Evolutionary conservation across 2,329 filamentous ascomycete genomes (phyloP), one percentile per base, ranked within the genome.

Genomic region (Phaeosphaeriaceae sp.): DNA sequence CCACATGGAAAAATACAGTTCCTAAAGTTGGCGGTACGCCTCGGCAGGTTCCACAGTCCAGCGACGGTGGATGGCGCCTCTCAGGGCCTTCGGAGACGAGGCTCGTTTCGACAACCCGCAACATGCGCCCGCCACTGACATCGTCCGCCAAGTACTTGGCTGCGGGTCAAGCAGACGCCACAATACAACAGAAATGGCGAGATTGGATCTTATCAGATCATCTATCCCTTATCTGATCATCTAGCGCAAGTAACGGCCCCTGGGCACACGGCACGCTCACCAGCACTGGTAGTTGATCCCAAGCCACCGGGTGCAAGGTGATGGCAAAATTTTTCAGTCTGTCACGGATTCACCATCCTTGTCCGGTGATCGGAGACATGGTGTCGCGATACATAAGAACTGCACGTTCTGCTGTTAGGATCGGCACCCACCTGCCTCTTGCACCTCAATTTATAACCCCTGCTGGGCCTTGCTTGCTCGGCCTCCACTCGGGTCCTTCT

Each of bases 201-300:
- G 60, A 67, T 61, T 64, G 57, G 55, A 67, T 67, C 65, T 71
- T 68, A 71, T 72, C 67, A 59, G 70, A 72, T 72, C 66, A 70
- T 71, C 55, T 63, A 64, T 56, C 58, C 52, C 65, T 71, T 69
- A 71, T 72, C 70, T 61, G 69, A 72, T 72, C 67, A 69, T 68
- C 53, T 63, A 62, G 61, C 58, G 66, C 58, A 53, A 49, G 51
- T 51, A 57, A 45, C 49, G 24, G 54, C 53, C 58, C 53, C 60
- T 65, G 49, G 62, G 62, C 60, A 63, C 55, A 46, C 60, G 63
- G 56, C 57, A 57, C 55, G 51, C 31, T 56, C 62, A 58, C 48
- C 46, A 58, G 13, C 53, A 51, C 54, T 58, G 58, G 57, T 52
- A 58, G 53, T 64, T 60, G 49, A 59, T 64, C 61, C 67, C 66